phyloP scores from a whole-genome alignment of 2,329 filamentous ascomycete species.

The Fusarium keratoplasticum region DNA sequence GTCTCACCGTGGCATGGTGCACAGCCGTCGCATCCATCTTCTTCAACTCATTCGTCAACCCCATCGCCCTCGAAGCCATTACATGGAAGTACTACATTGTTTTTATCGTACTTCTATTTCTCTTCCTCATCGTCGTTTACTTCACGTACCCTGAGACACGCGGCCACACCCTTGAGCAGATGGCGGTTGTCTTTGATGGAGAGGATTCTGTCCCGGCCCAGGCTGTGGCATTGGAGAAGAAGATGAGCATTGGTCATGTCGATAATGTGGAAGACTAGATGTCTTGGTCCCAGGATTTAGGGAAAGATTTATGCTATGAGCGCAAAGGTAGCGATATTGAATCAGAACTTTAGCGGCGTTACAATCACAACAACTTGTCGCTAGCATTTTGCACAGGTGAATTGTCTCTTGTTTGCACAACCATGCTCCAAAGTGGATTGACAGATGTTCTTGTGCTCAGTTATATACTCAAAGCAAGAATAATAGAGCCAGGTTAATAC shows the following conservation, averaged over 20 bases:
- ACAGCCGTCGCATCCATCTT: conserved; percentile 49
- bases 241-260: conserved; percentile 11
- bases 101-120: conserved; percentile 29
- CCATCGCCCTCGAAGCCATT: conserved; percentile 40
- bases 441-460: background rate
- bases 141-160: conserved; percentile 50
- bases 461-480: background rate
- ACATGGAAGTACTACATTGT: conserved; percentile 36
- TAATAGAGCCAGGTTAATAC: background rate
- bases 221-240: conserved; percentile 20
- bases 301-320: background rate
- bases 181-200: conserved; percentile 39
- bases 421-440: background rate
- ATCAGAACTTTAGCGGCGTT: no score
- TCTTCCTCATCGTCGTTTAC: conserved; percentile 36
- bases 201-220: conserved; percentile 18
- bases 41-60: conserved; percentile 52
- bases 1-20: conserved; percentile 57
- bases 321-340: background rate
- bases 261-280: background rate
- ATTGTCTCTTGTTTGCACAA: background rate
- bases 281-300: background rate
- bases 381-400: no score
- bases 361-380: no score
- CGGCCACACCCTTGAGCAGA: conserved; percentile 42